Evolutionary conservation across 371 early-diverging fungal genomes (phyloP).

Genomic region (Haplosporangium sp.): DNA sequence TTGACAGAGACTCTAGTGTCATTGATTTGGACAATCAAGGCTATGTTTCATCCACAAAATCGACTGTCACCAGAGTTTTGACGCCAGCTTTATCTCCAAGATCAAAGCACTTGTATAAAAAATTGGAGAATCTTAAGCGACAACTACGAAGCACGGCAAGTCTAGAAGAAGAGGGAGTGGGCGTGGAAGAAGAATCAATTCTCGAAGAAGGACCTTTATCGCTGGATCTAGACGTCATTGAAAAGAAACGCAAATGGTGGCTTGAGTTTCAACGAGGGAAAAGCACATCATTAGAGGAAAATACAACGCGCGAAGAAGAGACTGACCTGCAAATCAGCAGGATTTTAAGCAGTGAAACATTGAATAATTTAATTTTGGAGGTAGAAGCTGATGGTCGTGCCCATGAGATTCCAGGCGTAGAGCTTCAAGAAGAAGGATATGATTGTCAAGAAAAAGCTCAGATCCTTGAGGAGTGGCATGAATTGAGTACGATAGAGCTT

Average conservation of each 20-base stretch:
- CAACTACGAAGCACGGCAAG: slow-evolving; percentile 37
- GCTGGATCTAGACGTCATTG: slow-evolving; percentile 32
- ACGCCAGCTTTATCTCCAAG: slow-evolving; percentile 33
- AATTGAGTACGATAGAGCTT: slow-evolving; percentile 30
- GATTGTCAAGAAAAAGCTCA: background rate
- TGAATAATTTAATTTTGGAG: background rate
- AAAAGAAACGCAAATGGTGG: slow-evolving; percentile 43
- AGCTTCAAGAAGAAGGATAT: background rate
- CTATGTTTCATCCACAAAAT: background rate
- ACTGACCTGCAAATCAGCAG: slow-evolving; percentile 8
- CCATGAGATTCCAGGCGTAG: background rate
- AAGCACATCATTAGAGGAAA: slow-evolving; percentile 24
- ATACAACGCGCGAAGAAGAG: slow-evolving; percentile 8
- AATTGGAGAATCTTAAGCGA: slow-evolving; percentile 32
- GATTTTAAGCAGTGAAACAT: background rate
- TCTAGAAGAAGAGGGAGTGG: slow-evolving; percentile 19
- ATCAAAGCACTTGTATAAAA: slow-evolving; percentile 32
- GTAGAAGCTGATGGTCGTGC: background rate
- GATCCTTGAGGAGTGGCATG: slow-evolving; percentile 7
- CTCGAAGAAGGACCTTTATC: slow-evolving; percentile 41
- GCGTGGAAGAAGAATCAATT: slow-evolving; percentile 15
- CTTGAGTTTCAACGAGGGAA: slow-evolving; percentile 15
- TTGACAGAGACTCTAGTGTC: background rate
- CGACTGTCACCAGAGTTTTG: background rate
- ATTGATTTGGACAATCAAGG: background rate